Evolutionary conservation across 305 asterid species (phyloP).

Genomic region (Solanum hybrid): DNA sequence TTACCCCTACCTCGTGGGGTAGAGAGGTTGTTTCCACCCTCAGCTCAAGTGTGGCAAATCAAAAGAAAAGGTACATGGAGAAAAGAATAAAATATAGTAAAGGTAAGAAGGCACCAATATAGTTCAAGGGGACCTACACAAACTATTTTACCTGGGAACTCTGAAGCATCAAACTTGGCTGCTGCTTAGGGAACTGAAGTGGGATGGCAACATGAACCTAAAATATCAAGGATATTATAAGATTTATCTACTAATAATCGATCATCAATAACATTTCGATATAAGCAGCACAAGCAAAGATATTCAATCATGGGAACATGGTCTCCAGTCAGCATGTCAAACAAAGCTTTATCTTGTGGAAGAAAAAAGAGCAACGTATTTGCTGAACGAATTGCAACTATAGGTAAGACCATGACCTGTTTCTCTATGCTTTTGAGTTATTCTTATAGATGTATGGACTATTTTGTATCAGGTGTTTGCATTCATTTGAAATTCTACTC

Average conservation of each 20-base stretch:
- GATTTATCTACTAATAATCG: neutral
- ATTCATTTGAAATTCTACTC: neutral
- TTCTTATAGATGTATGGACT: neutral
- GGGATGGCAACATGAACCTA: slow-evolving; percentile 79
- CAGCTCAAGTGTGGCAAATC: neutral
- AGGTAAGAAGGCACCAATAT: neutral
- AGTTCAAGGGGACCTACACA: neutral
- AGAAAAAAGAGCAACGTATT: neutral
- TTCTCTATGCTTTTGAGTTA: neutral
- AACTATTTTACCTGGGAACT: slow-evolving; percentile 61
- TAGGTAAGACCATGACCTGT: neutral
- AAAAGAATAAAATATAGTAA: neutral
- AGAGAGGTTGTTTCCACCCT: neutral
- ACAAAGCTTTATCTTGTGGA: neutral
- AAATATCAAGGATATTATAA: slow-evolving; percentile 8
- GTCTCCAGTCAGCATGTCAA: neutral
- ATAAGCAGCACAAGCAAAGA: neutral
- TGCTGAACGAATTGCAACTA: neutral
- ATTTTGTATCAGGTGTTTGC: neutral
- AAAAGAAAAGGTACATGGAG: neutral
- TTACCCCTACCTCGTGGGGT: neutral
- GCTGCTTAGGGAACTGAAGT: slow-evolving; percentile 87
- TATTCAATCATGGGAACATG: neutral
- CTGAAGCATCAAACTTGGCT: slow-evolving; percentile 58
- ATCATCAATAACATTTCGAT: neutral